These are phyloP conservation scores for Penicillium janthinellum DNA, from an alignment of 2,329 filamentous ascomycete genomes.

Conservation along the genomic window DNA sequence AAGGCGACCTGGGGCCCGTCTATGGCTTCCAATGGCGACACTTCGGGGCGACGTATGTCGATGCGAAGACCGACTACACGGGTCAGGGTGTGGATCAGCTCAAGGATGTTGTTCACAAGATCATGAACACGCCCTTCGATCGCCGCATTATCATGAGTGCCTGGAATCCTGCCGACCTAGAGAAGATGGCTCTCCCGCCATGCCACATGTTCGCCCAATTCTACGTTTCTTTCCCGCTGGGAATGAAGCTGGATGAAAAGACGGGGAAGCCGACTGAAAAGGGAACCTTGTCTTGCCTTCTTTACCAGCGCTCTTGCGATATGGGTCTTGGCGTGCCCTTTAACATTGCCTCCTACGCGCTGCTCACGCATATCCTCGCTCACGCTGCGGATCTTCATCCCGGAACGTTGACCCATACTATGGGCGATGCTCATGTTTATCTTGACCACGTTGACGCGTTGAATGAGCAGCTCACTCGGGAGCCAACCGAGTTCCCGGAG, in stretches of 20 bases:
- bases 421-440: slow-evolving; percentile 99
- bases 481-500: slow-evolving; percentile 78
- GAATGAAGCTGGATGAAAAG: slow-evolving; percentile 28
- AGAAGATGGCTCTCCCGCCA: slow-evolving; percentile 87
- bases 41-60: slow-evolving; percentile 88
- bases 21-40: slow-evolving; percentile 99
- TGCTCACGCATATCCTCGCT: slow-evolving; percentile 93
- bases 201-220: slow-evolving; percentile 99
- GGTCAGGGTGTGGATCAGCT: slow-evolving; percentile 92
- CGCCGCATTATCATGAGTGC: slow-evolving; percentile 86
- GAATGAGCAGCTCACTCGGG: slow-evolving; percentile 74
- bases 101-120: slow-evolving; percentile 82
- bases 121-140: slow-evolving; percentile 82
- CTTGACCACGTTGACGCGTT: slow-evolving; percentile 88
- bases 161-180: slow-evolving; percentile 88
- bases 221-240: slow-evolving; percentile 74
- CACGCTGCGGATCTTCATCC: slow-evolving; percentile 82
- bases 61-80: slow-evolving; percentile 76
- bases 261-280: slow-evolving; percentile 46
- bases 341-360: slow-evolving; percentile 93
- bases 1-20: slow-evolving; percentile 89
- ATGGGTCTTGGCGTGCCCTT: slow-evolving; percentile 98
- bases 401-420: slow-evolving; percentile 86
- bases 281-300: slow-evolving; percentile 78
- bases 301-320: slow-evolving; percentile 94